phyloP scores from a whole-genome alignment of 768 basidiomycete species.

The Boletus rubroflammeus region DNA sequence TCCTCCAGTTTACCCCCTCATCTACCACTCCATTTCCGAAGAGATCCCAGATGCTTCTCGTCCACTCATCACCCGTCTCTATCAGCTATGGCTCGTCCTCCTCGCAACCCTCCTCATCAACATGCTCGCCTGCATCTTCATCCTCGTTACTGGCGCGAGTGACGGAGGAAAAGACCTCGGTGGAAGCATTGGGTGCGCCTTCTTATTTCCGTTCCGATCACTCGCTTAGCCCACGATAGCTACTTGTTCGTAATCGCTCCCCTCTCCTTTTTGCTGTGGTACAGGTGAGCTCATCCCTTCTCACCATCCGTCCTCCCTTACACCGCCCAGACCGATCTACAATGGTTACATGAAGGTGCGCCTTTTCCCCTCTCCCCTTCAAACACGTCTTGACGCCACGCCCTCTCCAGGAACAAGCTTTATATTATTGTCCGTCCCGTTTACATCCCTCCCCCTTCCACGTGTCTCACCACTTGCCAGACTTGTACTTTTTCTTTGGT shows the following conservation, averaged over 20 bases:
- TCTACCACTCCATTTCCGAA: slow-evolving; percentile 89
- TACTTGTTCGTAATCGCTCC: slow-evolving; percentile 76
- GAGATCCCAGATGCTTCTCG: slow-evolving; percentile 84
- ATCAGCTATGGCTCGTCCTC: slow-evolving; percentile 93
- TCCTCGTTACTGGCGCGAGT: slow-evolving; percentile 71
- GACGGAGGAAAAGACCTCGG: slow-evolving; percentile 81
- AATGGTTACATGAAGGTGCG: slow-evolving; percentile 95
- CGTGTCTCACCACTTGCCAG: slow-evolving; percentile 39
- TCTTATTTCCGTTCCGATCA: slow-evolving; percentile 18
- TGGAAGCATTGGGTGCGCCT: slow-evolving; percentile 70
- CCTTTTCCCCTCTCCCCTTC: slow-evolving; percentile 20
- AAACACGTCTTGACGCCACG: slow-evolving; percentile 16
- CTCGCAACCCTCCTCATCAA: slow-evolving; percentile 79
- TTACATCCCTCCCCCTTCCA: slow-evolving; percentile 9
- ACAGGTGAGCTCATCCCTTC: slow-evolving; percentile 55
- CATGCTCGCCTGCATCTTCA: slow-evolving; percentile 83
- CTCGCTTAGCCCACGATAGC: slow-evolving; percentile 37
- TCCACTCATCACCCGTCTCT: slow-evolving; percentile 79
- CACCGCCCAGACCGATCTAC: slow-evolving; percentile 74
- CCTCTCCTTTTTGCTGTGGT: slow-evolving; percentile 91
- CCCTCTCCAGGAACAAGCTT: slow-evolving; percentile 71
- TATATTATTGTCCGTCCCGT: slow-evolving; percentile 79
- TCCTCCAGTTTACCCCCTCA: slow-evolving; percentile 79
- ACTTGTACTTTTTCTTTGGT: slow-evolving; percentile 94
- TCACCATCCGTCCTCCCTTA: slow-evolving; percentile 9